Conservation (phyloP, 148 eudicot species). For the Vaccinium darrowii region DNA sequence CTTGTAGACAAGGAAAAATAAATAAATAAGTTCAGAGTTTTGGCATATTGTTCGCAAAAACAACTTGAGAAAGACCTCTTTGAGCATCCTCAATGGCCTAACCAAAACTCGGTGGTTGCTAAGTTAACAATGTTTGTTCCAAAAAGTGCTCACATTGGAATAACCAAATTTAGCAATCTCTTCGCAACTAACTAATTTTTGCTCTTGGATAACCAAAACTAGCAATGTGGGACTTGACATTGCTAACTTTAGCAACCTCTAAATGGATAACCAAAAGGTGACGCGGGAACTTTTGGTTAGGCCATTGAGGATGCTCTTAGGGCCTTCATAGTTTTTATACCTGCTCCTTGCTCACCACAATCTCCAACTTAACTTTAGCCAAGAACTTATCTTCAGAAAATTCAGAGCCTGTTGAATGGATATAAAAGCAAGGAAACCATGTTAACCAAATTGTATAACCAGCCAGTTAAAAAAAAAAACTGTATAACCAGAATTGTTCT, state of each 20-base stretch:
- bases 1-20: background rate
- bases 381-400: constrained; percentile 84
- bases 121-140: too few species aligned
- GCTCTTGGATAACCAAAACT: too few species aligned
- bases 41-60: background rate
- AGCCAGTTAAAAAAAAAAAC: background rate
- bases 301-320: too few species aligned
- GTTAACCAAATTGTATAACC: constrained; percentile 14
- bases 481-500: background rate
- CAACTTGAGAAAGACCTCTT: background rate
- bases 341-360: constrained; percentile 92
- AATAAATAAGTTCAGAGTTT: background rate
- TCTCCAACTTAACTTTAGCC: constrained; percentile 79
- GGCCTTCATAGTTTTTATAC: constrained; percentile 29
- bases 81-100: background rate
- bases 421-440: background rate
- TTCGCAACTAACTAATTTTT: too few species aligned
- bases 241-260: too few species aligned
- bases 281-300: too few species aligned
- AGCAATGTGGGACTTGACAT: too few species aligned
- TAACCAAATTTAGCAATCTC: too few species aligned
- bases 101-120: too few species aligned
- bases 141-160: too few species aligned
- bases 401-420: constrained; percentile 64
- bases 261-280: too few species aligned